Evolutionary conservation across 169 alveolate genomes (phyloP).

Genomic region (Toxoplasma gondii): DNA sequence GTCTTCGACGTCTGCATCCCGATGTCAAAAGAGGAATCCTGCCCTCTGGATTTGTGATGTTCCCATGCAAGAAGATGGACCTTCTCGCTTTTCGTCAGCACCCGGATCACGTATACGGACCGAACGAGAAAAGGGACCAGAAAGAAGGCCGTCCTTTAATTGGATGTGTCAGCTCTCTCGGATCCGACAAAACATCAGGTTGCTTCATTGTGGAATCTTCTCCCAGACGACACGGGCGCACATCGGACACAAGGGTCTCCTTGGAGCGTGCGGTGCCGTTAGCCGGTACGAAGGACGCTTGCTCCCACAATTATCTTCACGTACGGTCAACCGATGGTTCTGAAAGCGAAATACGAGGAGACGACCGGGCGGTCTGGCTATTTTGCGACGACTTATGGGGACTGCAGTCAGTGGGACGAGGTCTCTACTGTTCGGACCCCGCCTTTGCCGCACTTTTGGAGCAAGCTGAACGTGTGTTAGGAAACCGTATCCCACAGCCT

Average conservation of each 20-base stretch:
- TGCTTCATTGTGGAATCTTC: background rate
- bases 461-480: background rate
- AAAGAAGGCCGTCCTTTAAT: background rate
- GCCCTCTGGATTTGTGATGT: background rate
- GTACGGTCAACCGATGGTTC: background rate
- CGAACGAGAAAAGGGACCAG: background rate
- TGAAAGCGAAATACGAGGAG: background rate
- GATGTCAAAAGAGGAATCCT: background rate
- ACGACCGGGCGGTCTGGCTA: background rate
- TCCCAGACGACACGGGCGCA: background rate
- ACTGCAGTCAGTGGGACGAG: background rate
- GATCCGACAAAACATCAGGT: background rate
- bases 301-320: background rate
- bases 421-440: background rate
- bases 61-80: background rate
- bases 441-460: background rate
- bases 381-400: conserved; percentile 9
- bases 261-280: background rate
- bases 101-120: background rate
- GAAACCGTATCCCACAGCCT: background rate
- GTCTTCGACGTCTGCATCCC: background rate
- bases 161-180: background rate
- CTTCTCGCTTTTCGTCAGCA: background rate
- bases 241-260: background rate
- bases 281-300: background rate